Evolutionary conservation across 2,329 filamentous ascomycete genomes (phyloP), one percentile per base, ranked within the genome.

Genomic region (Xylariales sp.): DNA sequence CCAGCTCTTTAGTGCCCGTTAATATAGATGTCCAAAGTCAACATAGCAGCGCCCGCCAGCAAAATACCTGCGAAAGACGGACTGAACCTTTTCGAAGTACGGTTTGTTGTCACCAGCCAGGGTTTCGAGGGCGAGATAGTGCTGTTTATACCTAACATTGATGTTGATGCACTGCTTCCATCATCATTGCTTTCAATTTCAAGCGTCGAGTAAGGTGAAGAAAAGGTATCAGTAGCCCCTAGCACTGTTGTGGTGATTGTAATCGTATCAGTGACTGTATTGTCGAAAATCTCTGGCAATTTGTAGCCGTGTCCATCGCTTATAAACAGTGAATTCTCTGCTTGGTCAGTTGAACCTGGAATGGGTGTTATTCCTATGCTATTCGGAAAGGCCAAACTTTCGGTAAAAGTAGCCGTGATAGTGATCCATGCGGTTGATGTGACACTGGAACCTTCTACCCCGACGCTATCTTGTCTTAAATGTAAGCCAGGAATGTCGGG

Each of bases 401-500:
- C 24, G 17, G 37, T 33, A 2, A 33, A 20, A 12, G 23, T 28
- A 5, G 16, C 29, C 8, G 29, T 39, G 10, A 21, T 19, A 12
- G 36, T 38, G 5, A 21, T 19, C 29, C 30, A 39, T 7, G 19
- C 21, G 12, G 37, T 39, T 20, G 16, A 14, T 6, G 23, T 33
- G 11, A 5, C 10, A 8, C 30, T 10, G 20, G 20, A 17, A 6
- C 30, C 30, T 18, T 33, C 14, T 10, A 13, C 15, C 5, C 40
- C 43, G 18, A 48, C 37, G 32, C 55, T 57, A 37, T 55, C 52
- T 34, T 55, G 49, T 12, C 50, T 48, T 16, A 59, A 33, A 13
- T 53, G 50, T 5, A 56, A 40, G 6, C 53, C 51, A 2, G 55
- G 52, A 5, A 59, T 38, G 13, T 54, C 50, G 24, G 46, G 35